phyloP scores from a whole-genome alignment of 1,139 yeast genomes.

The Geotrichum histeridarum region DNA sequence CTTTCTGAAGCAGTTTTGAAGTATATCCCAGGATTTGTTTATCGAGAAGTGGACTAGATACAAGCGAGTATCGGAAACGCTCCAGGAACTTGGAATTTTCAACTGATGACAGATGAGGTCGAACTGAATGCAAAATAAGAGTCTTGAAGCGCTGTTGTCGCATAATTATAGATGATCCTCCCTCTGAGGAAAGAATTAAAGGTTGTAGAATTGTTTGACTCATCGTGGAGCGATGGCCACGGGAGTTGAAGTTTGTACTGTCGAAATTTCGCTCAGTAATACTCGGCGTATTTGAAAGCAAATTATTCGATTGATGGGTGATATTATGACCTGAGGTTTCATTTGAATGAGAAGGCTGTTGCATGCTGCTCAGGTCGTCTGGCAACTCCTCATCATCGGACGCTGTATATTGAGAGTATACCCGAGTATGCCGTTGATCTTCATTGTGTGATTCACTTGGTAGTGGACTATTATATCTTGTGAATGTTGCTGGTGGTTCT shows the following conservation, averaged over 20 bases:
- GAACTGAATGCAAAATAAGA: constrained; percentile 29
- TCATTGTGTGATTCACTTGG: neutral
- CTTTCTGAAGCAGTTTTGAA: neutral
- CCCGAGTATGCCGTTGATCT: neutral
- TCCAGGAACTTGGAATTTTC: constrained; percentile 41
- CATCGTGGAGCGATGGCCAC: constrained; percentile 1
- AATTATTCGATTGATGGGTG: too few relatives aligned
- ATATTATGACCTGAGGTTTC: too few relatives aligned
- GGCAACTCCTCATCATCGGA: neutral
- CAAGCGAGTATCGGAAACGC: constrained; percentile 43
- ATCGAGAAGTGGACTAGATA: constrained; percentile 43
- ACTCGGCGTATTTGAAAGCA: too few relatives aligned
- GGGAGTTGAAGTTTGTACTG: neutral
- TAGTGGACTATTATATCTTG: too few relatives aligned
- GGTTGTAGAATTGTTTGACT: constrained; percentile 23
- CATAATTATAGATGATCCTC: constrained; percentile 21
- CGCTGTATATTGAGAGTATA: neutral
- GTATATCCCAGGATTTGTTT: constrained; percentile 23
- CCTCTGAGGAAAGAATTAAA: constrained; percentile 22
- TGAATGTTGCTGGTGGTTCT: neutral
- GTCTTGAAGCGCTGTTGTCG: constrained; percentile 28
- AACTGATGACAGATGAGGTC: constrained; percentile 27
- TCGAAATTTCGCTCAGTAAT: too few relatives aligned
- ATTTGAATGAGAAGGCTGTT: too few relatives aligned
- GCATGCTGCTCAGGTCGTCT: too few relatives aligned